Base-by-base conservation (phyloP, 1,284 basidiomycete species). In the Marasmius oreades region DNA sequence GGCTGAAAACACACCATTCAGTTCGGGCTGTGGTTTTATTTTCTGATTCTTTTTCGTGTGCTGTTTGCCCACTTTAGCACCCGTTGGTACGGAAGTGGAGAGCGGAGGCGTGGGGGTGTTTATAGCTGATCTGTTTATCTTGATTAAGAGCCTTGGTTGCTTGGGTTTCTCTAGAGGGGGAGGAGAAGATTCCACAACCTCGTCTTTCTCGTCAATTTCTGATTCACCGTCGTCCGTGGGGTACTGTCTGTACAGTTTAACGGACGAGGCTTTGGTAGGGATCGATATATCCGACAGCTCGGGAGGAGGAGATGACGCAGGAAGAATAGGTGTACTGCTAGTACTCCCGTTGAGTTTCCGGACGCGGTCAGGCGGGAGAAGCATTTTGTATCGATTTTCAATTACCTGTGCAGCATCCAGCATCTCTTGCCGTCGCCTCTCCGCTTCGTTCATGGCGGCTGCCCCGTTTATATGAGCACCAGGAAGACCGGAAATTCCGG, bases 371-470 rank as follows among this genome's bases (percentile, higher is more conserved):
- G 84, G 80, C n/a, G 87, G 86, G 16, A 92, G 76, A 34, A 92
- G 76, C 20, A 80, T 75, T 20, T 82, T 75, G 65, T 90, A 92
- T 45, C 89, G 83, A 55, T 84, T 81, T 64, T 90, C 89, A 52
- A 92, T 69, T 34, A 70, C 67, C 55, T 76, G 68, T 12, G 90
- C 89, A 18, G 83, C 77, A 46, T 82, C 79, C 11, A 92, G 75
- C 84, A 92, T 89, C 67, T 84, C 82, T 64, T 78, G 75, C 56
- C 85, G 76, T 50, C 88, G 77, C 58, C 86, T 75, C 68, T 91
- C 89, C 7, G 87, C 88, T 67, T 91, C 88, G 16, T 71, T 67
- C 50, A 76, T 68, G 12, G 70, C 66, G n/a, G 74, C 67, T 14
- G 73, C 62, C 6, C 73, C 76, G 60, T 79, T 76, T 23, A 70